Conservation (phyloP, 768 basidiomycete genomes). For the Pisolithus microcarpus region DNA sequence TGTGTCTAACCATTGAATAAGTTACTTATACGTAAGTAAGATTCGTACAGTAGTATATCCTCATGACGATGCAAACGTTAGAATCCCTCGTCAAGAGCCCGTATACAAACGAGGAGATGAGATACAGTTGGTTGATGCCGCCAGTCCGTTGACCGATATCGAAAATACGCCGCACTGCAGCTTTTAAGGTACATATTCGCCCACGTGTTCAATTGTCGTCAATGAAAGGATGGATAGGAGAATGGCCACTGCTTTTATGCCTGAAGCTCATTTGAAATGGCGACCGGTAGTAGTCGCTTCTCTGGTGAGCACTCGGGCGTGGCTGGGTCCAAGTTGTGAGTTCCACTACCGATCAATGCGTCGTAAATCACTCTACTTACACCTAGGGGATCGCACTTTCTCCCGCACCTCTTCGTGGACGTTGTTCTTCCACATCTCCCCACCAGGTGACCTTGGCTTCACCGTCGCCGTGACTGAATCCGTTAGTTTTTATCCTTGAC, state of each 20-base stretch:
- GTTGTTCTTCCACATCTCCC: slow-evolving; percentile 14
- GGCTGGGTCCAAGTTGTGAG: neutral
- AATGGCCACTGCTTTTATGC: neutral
- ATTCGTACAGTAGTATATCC: neutral
- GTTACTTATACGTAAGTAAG: neutral
- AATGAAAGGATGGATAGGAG: neutral
- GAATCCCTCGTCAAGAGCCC: neutral
- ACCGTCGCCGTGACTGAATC: neutral
- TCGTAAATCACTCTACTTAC: neutral
- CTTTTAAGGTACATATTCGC: neutral
- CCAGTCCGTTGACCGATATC: neutral
- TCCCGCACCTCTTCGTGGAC: slow-evolving; percentile 18
- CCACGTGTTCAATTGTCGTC: neutral
- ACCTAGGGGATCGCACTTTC: neutral
- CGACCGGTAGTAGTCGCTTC: no score
- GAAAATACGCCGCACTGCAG: neutral
- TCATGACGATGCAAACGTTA: neutral
- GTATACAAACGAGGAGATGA: no score
- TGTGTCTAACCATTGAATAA: neutral
- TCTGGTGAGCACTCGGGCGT: neutral
- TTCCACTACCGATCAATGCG: neutral
- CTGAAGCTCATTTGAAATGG: neutral
- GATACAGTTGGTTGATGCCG: neutral
- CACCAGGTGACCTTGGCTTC: neutral
- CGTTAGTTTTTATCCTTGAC: neutral